A percentile compares a stretch with the other conserved stretches of the same genome.
These are phyloP conservation scores for Lentinus tigrinus DNA, from an alignment of 768 basidiomycete genomes.

Conservation along the genomic window DNA sequence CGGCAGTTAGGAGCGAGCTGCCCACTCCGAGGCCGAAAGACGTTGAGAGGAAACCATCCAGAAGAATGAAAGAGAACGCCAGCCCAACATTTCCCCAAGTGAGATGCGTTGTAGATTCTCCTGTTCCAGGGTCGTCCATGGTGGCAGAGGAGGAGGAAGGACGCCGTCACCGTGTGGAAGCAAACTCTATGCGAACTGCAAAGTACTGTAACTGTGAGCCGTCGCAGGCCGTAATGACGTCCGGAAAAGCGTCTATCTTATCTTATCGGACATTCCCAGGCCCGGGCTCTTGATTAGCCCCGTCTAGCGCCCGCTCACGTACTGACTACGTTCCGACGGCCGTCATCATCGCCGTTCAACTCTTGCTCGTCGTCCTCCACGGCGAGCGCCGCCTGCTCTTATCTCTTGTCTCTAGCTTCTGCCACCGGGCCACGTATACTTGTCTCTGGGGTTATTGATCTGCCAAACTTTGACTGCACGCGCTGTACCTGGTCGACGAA, in stretches of 20 bases:
- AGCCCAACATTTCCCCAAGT: constrained; percentile 76
- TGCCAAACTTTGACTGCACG: constrained; percentile 9
- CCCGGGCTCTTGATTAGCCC: neutral
- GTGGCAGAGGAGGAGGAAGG: neutral
- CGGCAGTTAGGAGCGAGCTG: constrained; percentile 63
- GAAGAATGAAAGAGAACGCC: constrained; percentile 71
- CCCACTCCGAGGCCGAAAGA: constrained; percentile 69
- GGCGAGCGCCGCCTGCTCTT: neutral
- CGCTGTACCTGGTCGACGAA: neutral
- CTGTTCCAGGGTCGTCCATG: constrained; percentile 25
- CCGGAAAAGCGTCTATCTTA: neutral
- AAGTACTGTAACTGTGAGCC: neutral
- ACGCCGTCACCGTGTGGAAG: neutral
- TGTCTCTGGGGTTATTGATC: neutral
- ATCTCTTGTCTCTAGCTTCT: too few relatives aligned
- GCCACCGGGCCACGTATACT: neutral
- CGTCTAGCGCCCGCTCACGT: neutral
- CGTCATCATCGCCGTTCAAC: neutral
- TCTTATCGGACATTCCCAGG: neutral
- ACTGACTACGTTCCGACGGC: neutral
- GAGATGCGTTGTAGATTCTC: constrained; percentile 34
- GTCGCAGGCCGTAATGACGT: neutral
- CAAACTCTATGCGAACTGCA: neutral
- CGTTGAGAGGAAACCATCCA: constrained; percentile 67
- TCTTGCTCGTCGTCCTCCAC: constrained; percentile 4